Percentiles rank a stretch among this genome's conserved stretches.
Conservation (phyloP, 1,284 basidiomycete species). For the Schizopora paradoxa region DNA sequence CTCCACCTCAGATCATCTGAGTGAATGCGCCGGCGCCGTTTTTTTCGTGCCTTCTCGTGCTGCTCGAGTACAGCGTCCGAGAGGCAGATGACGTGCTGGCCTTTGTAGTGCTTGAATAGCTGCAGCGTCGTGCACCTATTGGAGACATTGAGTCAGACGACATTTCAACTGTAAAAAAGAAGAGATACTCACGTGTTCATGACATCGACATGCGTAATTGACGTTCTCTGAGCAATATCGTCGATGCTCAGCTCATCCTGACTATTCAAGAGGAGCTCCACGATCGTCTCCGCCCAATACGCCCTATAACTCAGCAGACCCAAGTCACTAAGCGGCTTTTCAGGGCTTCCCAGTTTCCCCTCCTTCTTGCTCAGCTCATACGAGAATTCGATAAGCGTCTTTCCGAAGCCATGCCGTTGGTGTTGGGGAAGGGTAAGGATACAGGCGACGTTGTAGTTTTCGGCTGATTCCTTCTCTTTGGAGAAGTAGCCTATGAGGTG, state of each 20-base stretch:
- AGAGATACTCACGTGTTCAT: conserved; percentile 85
- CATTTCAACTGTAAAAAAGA: neutral
- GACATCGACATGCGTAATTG: conserved; percentile 95
- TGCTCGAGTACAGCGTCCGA: conserved; percentile 90
- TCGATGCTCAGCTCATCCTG: conserved; percentile 86
- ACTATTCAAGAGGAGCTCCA: conserved; percentile 80
- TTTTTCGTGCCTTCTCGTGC: conserved; percentile 80
- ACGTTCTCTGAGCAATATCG: conserved; percentile 94
- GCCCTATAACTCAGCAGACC: conserved; percentile 92
- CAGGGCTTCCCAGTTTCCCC: conserved; percentile 91
- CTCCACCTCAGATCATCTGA: conserved; percentile 87
- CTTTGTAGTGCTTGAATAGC: conserved; percentile 95
- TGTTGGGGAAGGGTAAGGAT: conserved; percentile 97
- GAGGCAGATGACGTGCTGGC: conserved; percentile 90
- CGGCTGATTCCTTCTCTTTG: conserved; percentile 97
- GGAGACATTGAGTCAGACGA: conserved; percentile 18
- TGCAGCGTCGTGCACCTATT: conserved; percentile 87
- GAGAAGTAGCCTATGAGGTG: conserved; percentile 99
- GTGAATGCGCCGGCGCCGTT: conserved; percentile 77
- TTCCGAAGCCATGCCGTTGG: conserved; percentile 94
- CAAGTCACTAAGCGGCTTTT: conserved; percentile 95
- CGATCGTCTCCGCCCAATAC: conserved; percentile 97
- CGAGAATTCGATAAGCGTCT: conserved; percentile 95
- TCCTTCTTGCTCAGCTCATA: conserved; percentile 98
- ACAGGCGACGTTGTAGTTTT: conserved; percentile 98